Evolutionary conservation across 495 filamentous ascomycete species (phyloP).

Genomic region (Melanomma pulvis-pyrius): DNA sequence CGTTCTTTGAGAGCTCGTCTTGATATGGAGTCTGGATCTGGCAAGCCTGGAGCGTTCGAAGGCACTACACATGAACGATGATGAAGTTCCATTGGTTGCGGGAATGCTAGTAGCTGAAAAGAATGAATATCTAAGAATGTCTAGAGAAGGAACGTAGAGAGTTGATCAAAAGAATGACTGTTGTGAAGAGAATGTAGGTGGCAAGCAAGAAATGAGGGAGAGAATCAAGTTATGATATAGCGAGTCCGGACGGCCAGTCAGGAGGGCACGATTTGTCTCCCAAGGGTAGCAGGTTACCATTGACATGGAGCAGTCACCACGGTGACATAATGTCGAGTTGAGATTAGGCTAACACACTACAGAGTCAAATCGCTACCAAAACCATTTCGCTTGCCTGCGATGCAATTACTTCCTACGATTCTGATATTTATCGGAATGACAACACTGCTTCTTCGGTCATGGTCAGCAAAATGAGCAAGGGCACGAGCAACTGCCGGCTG

Average conservation of each 20-base stretch:
- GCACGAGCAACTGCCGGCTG: constrained; percentile 19
- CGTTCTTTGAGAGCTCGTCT: constrained; percentile 43
- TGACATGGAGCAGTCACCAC: constrained; percentile 20
- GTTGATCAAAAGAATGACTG: constrained; percentile 60
- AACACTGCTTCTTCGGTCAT: constrained; percentile 26
- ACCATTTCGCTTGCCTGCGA: constrained; percentile 25
- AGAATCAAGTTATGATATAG: constrained; percentile 39
- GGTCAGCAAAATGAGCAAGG: constrained; percentile 34
- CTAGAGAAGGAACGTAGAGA: constrained; percentile 49
- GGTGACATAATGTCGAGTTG: constrained; percentile 25
- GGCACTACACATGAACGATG: constrained; percentile 46
- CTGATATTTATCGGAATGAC: constrained; percentile 26
- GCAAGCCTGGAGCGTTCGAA: constrained; percentile 48
- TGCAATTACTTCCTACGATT: constrained; percentile 25
- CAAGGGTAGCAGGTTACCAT: constrained; percentile 22
- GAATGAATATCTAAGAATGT: constrained; percentile 36
- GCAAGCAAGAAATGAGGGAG: constrained; percentile 55
- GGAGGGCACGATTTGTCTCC: constrained; percentile 21
- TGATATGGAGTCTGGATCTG: constrained; percentile 11
- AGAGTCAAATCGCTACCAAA: constrained; percentile 18
- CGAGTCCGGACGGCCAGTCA: constrained; percentile 28
- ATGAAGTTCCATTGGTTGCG: constrained; percentile 33
- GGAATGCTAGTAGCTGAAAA: constrained; percentile 39
- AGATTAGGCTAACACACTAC: constrained; percentile 35
- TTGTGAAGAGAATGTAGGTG: constrained; percentile 63